phyloP scores from a whole-genome alignment of 768 basidiomycete genomes.

The Chalciporus sphaerocephalus region DNA sequence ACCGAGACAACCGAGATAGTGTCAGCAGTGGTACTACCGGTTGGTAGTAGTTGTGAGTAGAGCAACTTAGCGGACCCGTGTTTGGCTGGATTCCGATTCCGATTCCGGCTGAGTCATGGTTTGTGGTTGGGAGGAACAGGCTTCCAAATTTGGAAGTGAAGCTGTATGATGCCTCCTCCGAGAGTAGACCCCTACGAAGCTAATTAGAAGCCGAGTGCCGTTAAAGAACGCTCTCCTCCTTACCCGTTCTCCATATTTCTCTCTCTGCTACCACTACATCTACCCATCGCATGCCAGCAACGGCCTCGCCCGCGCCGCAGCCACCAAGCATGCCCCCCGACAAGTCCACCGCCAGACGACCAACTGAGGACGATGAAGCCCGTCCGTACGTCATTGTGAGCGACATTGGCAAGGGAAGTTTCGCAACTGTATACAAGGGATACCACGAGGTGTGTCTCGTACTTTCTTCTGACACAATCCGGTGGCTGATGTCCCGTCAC shows the following conservation, averaged over 20 bases:
- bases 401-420: conserved; percentile 86
- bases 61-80: too few relatives aligned
- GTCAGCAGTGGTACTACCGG: too few relatives aligned
- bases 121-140: conserved; percentile 21
- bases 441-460: conserved; percentile 72
- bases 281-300: conserved; percentile 16
- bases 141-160: conserved; percentile 22
- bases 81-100: too few relatives aligned
- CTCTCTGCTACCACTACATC: conserved; percentile 13
- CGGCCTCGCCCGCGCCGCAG: conserved; percentile 18
- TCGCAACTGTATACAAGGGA: conserved; percentile 94
- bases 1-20: too few relatives aligned
- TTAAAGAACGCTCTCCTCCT: neutral
- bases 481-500: neutral
- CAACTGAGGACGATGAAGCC: conserved; percentile 62
- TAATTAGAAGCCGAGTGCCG: conserved; percentile 21
- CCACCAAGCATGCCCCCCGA: conserved; percentile 24
- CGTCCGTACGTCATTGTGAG: conserved; percentile 72
- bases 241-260: conserved; percentile 1
- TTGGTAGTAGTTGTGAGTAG: too few relatives aligned
- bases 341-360: conserved; percentile 22
- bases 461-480: neutral
- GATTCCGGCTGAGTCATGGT: conserved; percentile 17
- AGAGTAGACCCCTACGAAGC: conserved; percentile 22
- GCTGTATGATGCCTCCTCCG: conserved; percentile 18